Evolutionary conservation across 441 rosid species (phyloP).

Genomic region (Populus trichocarpa): DNA sequence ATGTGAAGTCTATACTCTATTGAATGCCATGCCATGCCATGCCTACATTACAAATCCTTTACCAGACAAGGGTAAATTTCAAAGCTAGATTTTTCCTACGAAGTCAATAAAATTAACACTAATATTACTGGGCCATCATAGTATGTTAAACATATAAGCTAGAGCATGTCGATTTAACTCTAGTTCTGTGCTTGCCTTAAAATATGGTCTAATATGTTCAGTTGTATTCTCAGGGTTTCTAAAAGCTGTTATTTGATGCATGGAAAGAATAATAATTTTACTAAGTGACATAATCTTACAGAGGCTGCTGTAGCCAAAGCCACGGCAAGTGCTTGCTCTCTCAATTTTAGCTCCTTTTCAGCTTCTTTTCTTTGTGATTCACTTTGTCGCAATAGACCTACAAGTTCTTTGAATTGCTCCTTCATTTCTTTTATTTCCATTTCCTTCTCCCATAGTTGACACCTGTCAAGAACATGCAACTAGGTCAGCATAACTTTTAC

Average conservation of each 20-base stretch:
- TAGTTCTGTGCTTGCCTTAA: background rate
- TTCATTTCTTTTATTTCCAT: conserved; percentile 90
- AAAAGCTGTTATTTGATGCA: conserved; percentile 14
- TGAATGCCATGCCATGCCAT: background rate
- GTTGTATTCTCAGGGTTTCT: background rate
- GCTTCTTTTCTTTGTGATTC: conserved; percentile 75
- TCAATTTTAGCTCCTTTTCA: conserved; percentile 75
- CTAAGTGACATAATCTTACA: conserved; percentile 36
- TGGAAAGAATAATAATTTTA: background rate
- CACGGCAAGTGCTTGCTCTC: conserved; percentile 71
- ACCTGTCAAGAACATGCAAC: conserved; percentile 39
- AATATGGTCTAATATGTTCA: background rate
- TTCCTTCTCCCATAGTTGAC: conserved; percentile 90
- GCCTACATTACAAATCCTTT: background rate
- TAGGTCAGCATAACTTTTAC: background rate
- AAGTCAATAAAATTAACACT: background rate
- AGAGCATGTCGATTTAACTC: background rate
- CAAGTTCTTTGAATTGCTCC: conserved; percentile 91
- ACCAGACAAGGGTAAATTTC: background rate
- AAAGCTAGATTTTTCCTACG: background rate
- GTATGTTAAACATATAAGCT: background rate
- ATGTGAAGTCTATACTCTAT: background rate
- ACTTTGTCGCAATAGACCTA: conserved; percentile 67
- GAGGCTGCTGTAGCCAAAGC: conserved; percentile 65
- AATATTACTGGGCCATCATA: background rate